Evolutionary conservation across 2,329 filamentous ascomycete species (phyloP).

Genomic region (Colletotrichum agaves): DNA sequence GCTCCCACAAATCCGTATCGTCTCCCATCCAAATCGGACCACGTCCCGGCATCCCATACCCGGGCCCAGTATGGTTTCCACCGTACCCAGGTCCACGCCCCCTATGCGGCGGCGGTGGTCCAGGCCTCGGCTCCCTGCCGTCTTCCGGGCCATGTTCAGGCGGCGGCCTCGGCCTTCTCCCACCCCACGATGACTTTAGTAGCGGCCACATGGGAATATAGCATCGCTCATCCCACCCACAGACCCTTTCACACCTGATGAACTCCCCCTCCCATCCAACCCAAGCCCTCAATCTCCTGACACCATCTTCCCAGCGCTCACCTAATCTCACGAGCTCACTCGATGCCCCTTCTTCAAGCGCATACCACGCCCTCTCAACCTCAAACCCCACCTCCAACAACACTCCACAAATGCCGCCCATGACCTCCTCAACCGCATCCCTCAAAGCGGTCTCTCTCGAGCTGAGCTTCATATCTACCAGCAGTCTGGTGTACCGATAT

Average conservation of each 20-base stretch:
- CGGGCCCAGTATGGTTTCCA: slow-evolving; percentile 3
- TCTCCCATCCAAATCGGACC: slow-evolving; percentile 35
- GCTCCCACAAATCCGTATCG: slow-evolving; percentile 42
- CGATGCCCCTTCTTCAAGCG: slow-evolving; percentile 40
- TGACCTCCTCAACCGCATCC: slow-evolving; percentile 53
- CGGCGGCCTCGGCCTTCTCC: slow-evolving; percentile 33
- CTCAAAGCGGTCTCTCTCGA: slow-evolving; percentile 51
- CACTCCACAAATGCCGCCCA: slow-evolving; percentile 52
- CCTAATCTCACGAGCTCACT: background rate
- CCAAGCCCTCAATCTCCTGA: slow-evolving; percentile 60
- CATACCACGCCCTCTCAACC: slow-evolving; percentile 52
- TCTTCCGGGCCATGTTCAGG: slow-evolving; percentile 11
- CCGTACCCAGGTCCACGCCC: slow-evolving; percentile 16
- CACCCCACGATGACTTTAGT: slow-evolving; percentile 33
- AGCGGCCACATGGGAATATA: slow-evolving; percentile 64
- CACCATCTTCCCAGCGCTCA: slow-evolving; percentile 44
- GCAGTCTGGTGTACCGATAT: slow-evolving; percentile 52
- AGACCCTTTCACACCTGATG: slow-evolving; percentile 52
- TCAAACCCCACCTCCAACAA: slow-evolving; percentile 55
- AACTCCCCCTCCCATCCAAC: slow-evolving; percentile 61
- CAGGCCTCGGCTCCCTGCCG: slow-evolving; percentile 28
- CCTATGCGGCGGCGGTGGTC: slow-evolving; percentile 15
- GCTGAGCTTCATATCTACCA: slow-evolving; percentile 44
- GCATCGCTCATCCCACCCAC: slow-evolving; percentile 56
- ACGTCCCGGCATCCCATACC: slow-evolving; percentile 18